Percentiles rank a stretch among this genome's conserved stretches.
Conservation (phyloP, 148 eudicot species). For the Chenopodium suecicum region DNA sequence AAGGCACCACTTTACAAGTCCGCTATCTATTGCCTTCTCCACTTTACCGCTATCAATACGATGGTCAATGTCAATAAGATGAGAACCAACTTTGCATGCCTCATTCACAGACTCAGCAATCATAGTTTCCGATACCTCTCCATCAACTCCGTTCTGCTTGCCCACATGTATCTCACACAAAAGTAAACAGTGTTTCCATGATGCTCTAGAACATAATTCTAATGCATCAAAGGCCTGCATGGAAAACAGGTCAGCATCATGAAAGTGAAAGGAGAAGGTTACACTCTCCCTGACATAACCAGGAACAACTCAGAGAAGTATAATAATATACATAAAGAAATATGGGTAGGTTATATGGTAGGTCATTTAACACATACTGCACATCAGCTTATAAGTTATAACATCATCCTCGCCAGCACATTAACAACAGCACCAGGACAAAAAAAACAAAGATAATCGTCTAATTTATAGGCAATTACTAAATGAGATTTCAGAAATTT, state of each 20-base stretch:
- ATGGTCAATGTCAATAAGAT: conserved; percentile 57
- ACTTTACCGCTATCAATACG: conserved; percentile 42
- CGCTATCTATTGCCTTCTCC: conserved; percentile 30
- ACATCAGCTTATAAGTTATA: neutral
- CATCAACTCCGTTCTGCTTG: conserved; percentile 33
- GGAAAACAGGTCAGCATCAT: conserved; percentile 5
- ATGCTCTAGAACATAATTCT: conserved; percentile 62
- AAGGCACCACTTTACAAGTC: conserved; percentile 74
- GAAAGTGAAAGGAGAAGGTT: neutral
- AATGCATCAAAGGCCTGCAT: conserved; percentile 62
- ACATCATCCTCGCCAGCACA: neutral
- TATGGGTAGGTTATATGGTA: neutral
- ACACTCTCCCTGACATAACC: neutral
- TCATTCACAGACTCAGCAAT: conserved; percentile 47
- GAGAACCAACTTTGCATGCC: conserved; percentile 58
- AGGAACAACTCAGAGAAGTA: neutral
- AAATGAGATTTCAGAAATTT: neutral
- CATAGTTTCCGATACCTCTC: conserved; percentile 46
- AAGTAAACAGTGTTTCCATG: conserved; percentile 61
- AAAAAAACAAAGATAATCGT: neutral
- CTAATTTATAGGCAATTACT: neutral
- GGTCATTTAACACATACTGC: neutral
- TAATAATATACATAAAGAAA: neutral
- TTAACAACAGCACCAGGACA: neutral
- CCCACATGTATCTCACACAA: conserved; percentile 45